These are phyloP conservation scores for Diutina ranongensis DNA, from an alignment of 1,139 yeast genomes.

Conservation along the genomic window DNA sequence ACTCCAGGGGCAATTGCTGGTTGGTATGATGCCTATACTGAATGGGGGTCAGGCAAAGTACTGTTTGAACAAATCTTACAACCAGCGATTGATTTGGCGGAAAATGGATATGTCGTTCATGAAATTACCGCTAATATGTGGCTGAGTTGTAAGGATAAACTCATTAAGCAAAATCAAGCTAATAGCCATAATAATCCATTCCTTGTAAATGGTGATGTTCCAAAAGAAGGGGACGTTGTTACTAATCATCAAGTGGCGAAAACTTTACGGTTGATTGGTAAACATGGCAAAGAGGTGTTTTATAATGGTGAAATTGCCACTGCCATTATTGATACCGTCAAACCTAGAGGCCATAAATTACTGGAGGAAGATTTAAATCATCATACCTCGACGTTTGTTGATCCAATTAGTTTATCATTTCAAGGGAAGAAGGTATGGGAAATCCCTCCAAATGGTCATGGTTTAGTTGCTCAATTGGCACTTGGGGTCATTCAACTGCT, in stretches of 20 bases:
- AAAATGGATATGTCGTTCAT: slow-evolving; percentile 54
- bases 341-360: slow-evolving; percentile 44
- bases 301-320: slow-evolving; percentile 61
- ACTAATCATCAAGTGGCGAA: slow-evolving; percentile 42
- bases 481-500: slow-evolving; percentile 53
- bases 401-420: slow-evolving; percentile 43
- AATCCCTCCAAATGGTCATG: slow-evolving; percentile 78
- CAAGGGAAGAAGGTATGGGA: slow-evolving; percentile 48
- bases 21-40: slow-evolving; percentile 56
- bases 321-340: slow-evolving; percentile 45
- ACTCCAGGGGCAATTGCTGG: slow-evolving; percentile 77
- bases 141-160: slow-evolving; percentile 26
- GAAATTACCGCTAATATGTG: slow-evolving; percentile 48
- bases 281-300: slow-evolving; percentile 51
- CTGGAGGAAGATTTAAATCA: slow-evolving; percentile 39
- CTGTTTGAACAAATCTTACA: slow-evolving; percentile 44
- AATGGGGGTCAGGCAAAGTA: slow-evolving; percentile 68
- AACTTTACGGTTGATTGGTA: slow-evolving; percentile 40
- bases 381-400: slow-evolving; percentile 51
- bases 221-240: slow-evolving; percentile 46
- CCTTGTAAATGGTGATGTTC: slow-evolving; percentile 11
- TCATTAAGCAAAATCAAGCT: slow-evolving; percentile 17
- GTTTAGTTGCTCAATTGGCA: slow-evolving; percentile 59
- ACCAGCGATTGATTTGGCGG: slow-evolving; percentile 66
- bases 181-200: slow-evolving; percentile 15